Percentiles rank a stretch among this genome's conserved stretches.
These are phyloP conservation scores for Cercophora sp. DNA, from an alignment of 495 filamentous ascomycete species.

Conservation along the genomic window DNA sequence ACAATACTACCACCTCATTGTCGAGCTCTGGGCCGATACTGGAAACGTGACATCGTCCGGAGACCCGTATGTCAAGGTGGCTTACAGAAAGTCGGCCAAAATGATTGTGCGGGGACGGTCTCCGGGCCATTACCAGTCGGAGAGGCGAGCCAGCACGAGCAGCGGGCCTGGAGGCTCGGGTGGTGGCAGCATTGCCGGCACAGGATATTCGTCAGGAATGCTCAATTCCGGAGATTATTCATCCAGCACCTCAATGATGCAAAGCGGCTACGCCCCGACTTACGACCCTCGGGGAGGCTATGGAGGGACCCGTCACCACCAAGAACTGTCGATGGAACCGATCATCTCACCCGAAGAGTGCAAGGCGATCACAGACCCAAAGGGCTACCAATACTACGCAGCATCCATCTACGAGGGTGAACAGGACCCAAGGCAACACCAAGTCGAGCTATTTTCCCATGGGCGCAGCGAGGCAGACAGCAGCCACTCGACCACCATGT, in stretches of 20 bases:
- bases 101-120: constrained; percentile 94
- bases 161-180: constrained; percentile 65
- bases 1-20: constrained; percentile 89
- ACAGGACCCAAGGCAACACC: constrained; percentile 33
- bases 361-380: constrained; percentile 40
- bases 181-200: constrained; percentile 46
- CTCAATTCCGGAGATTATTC: constrained; percentile 35
- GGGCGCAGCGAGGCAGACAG: constrained; percentile 35
- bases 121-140: constrained; percentile 88
- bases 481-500: constrained; percentile 14
- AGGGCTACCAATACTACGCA: constrained; percentile 47
- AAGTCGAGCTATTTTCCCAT: constrained; percentile 41
- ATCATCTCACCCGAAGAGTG: constrained; percentile 44
- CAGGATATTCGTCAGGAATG: constrained; percentile 38
- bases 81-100: constrained; percentile 69
- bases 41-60: constrained; percentile 38
- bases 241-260: constrained; percentile 30
- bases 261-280: constrained; percentile 21
- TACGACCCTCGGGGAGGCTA: constrained; percentile 43
- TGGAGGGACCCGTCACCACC: constrained; percentile 37
- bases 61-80: constrained; percentile 71
- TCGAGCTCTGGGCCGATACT: constrained; percentile 83
- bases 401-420: constrained; percentile 40
- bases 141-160: constrained; percentile 68
- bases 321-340: constrained; percentile 39